Evolutionary conservation across 2,329 filamentous ascomycete species (phyloP), one percentile per base, ranked within the genome.

Genomic region (Claviceps purpurea): DNA sequence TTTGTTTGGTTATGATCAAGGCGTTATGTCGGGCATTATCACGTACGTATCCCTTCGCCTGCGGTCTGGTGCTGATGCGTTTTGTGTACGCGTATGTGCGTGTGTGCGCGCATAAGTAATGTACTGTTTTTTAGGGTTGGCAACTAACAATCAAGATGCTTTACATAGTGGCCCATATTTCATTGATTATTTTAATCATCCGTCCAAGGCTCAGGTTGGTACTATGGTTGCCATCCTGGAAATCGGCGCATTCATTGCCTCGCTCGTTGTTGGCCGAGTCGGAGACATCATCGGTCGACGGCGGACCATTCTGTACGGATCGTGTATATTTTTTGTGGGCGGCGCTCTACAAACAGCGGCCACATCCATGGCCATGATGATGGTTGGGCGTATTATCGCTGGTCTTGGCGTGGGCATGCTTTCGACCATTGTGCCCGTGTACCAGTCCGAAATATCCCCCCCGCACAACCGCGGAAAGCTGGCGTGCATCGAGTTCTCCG

Each of bases 161-260:
- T 26, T n/a, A 34, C 38, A n/a, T 38, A 96, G 90, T 53, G 90
- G 90, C 57, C 77, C 81, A 10, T 87, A 85, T 67, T 98, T 98
- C 67, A 87, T 84, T 67, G 82, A 90, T 65, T 95, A 95, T 68
- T 97, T 98, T 70, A 76, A 90, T 62, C 82, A 97, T 61, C 93
- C 93, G 20, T 85, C 87, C 24, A 80, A 81, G 60, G 88, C 89
- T 47, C 82, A 95, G 66, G 84, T 98, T 54, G 93, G 91, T 54
- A 97, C 90, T 30, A 97, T 97, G 85, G 93, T 98, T 53, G 91
- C 93, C 58, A 97, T 98, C 61, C 78, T 98, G 54, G 91, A 96
- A 70, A 75, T 97, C 50, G 93, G 93, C 54, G 93, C 93, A 40
- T 86, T 98, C 56, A 85, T 95, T 61, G 86, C 91, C 20, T 97